Evolutionary conservation across 139 green algal genomes (phyloP), one percentile per base, ranked within the genome.

Genomic region (Coelastrella sp.): DNA sequence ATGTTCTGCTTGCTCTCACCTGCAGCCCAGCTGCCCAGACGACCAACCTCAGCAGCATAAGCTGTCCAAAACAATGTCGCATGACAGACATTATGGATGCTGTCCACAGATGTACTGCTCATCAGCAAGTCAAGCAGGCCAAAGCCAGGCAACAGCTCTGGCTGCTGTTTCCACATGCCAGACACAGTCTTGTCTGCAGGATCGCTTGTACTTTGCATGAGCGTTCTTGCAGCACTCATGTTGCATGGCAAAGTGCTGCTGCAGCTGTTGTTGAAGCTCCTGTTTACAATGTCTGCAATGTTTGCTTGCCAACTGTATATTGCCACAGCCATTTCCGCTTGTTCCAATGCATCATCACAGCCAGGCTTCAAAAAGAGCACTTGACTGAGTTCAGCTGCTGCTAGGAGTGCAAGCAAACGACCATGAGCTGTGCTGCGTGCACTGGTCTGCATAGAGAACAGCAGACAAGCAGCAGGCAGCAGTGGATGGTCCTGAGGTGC

Each of bases 141-240:
- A 43, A 37, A 64, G 17, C 78, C 78, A 4, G 21, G 4, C 59
- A 71, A 6, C 30, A 32, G 32, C 21, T 74, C 59, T 25, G 75
- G 60, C 59, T 59, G 57, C 30, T 57, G 23, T 50, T 83, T 53
- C 53, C 53, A n/a, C 27, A 32, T 1, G 27, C 53, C 53, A 32
- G 53, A 64, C 15, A 71, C 62, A 21, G 62, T 41, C 32, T 40
- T 71, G 62, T 23, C 1, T 75, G 77, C 77, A 75, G 77, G n/a
- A n/a, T n/a, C n/a, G n/a, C n/a, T n/a, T n/a, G n/a, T n/a, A n/a
- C n/a, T n/a, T n/a, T n/a, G n/a, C n/a, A n/a, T n/a, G n/a, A n/a
- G n/a, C n/a, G n/a, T n/a, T n/a, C n/a, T n/a, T n/a, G n/a, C n/a
- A n/a, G n/a, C n/a, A n/a, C 57, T 84, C 37, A 37, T 74, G 34